phyloP scores from a whole-genome alignment of 1,139 yeast genomes.

The Candida neerlandica region DNA sequence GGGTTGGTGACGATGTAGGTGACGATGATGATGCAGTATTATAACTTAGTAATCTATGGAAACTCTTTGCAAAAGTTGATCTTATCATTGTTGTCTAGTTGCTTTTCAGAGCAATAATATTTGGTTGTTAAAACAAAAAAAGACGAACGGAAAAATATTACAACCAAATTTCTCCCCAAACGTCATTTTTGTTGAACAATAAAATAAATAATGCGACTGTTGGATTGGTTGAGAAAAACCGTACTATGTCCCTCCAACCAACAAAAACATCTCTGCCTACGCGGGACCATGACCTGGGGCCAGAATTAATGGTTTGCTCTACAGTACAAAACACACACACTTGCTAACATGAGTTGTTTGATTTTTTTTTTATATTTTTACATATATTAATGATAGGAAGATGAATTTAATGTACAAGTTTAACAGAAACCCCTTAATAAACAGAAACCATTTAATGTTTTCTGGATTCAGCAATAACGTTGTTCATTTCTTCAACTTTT shows the following conservation, averaged over 20 bases:
- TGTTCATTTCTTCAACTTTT: constrained; percentile 98
- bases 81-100: constrained; percentile 5
- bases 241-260: too few relatives aligned
- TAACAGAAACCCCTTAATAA: background rate
- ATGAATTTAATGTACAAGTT: constrained; percentile 12
- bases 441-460: constrained; percentile 49
- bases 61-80: constrained; percentile 11
- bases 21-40: background rate
- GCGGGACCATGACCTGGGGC: too few relatives aligned
- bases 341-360: background rate
- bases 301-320: too few relatives aligned
- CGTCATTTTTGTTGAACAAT: background rate
- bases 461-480: constrained; percentile 97
- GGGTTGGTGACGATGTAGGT: constrained; percentile 10
- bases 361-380: constrained; percentile 7
- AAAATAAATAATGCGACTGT: background rate
- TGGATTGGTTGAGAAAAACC: constrained; percentile 3
- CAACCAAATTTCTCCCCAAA: background rate
- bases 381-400: constrained; percentile 7
- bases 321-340: too few relatives aligned
- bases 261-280: background rate
- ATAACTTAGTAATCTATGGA: constrained; percentile 9
- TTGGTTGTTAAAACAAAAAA: constrained; percentile 3
- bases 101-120: background rate
- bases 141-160: background rate